phyloP scores from a whole-genome alignment of 768 basidiomycete species.

The Suillus lakei region DNA sequence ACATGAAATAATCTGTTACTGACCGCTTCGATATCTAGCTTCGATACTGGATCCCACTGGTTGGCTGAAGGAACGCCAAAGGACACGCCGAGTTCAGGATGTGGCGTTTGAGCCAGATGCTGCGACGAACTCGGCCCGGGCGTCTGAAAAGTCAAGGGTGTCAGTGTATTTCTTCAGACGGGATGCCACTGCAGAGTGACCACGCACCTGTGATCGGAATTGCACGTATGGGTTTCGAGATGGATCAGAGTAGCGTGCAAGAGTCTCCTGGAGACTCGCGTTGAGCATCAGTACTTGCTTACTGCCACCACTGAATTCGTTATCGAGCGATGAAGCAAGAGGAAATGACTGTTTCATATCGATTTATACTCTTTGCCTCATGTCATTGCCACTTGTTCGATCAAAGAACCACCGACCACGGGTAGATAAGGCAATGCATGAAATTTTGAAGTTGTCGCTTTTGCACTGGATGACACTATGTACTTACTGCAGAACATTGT shows the following conservation, averaged over 20 bases:
- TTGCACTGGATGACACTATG: background rate
- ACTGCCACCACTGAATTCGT: background rate
- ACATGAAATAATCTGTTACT: background rate
- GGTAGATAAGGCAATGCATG: background rate
- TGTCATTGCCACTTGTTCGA: background rate
- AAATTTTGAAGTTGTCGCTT: background rate
- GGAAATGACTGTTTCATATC: background rate
- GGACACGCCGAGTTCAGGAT: background rate
- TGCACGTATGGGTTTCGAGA: slow-evolving; percentile 2
- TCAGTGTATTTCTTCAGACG: background rate
- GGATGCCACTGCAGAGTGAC: background rate
- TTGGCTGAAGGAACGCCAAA: background rate
- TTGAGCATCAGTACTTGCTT: background rate
- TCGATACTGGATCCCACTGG: background rate
- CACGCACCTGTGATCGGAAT: background rate
- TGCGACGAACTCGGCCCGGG: background rate
- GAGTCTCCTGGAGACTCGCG: background rate
- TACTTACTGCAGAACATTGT: background rate
- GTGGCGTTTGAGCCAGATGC: background rate
- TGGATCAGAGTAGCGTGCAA: slow-evolving; percentile 1
- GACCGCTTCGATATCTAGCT: background rate
- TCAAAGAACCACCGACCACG: background rate
- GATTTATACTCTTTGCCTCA: background rate
- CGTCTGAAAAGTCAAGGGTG: background rate
- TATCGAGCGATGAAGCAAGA: background rate